Evolutionary conservation across 352 stramenopile genomes (phyloP), one percentile per base, ranked within the genome.

Genomic region (Phytophthora pini): DNA sequence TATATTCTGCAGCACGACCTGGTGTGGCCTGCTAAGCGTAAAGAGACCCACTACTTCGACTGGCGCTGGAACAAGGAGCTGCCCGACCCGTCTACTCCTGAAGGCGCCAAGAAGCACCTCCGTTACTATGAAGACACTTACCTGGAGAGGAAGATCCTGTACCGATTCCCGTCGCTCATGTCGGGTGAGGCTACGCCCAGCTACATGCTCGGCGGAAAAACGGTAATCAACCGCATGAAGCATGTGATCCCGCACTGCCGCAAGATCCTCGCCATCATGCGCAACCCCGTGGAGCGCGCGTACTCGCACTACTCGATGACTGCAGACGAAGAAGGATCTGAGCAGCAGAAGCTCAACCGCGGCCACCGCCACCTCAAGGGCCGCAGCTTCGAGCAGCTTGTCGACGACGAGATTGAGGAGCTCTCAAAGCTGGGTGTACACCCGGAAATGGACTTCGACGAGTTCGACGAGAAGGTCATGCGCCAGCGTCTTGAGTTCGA

Each of bases 31-130:
- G 90, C 94, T 4, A 93, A 93, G 76, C 80, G 96, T 45, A 94
- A 94, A 58, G 97, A 99, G 84, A 99, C 97, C 12, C 97, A 99
- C 77, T 99, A 98, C 70, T 97, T 99, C 24, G 97, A 99, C 76
- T 99, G 97, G 97, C 85, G 97, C 39, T 99, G 97, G 95, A 94
- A 98, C 68, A 73, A 76, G 24, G 76, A 81, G 56, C 73, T 96
- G 8, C 70, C 81, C 1, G 65, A 74, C 27, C 69, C 78, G 36
- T 76, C 79, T 5, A 85, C 83, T 12, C 66, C 73, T 4, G 81
- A 94, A 24, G 87, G 86, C 34, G 72, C 70, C 7, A 52, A 77
- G 29, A 66, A 83, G 44, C 89, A 95, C 77, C 58, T 81, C 29
- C 67, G 70, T 4, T 92, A 79, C 62, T 97, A 97, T 70, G 67